Evolutionary conservation across 345 rosid genomes (phyloP).

Genomic region (Psidium friedrichsthalianum): DNA sequence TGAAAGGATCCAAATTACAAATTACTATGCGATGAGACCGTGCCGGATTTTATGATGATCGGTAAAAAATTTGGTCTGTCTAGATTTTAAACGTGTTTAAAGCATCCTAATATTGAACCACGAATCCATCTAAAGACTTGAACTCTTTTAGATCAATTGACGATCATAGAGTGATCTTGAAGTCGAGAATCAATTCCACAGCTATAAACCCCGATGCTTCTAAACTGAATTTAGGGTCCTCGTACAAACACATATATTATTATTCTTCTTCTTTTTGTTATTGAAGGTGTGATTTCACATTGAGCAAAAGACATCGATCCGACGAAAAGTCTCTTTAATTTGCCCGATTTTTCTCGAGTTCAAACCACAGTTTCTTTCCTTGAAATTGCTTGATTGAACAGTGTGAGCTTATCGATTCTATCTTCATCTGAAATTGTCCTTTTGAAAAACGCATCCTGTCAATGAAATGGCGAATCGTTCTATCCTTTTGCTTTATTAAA

Average conservation of each 20-base stretch:
- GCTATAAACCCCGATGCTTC: neutral
- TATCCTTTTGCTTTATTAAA: neutral
- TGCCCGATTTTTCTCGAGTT: neutral
- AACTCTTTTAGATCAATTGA: neutral
- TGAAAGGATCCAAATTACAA: neutral
- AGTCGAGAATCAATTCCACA: neutral
- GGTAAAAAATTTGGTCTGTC: neutral
- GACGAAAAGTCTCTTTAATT: neutral
- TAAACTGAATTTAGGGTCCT: neutral
- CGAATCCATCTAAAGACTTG: neutral
- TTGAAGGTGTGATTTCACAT: neutral
- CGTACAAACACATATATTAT: no score
- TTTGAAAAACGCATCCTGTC: neutral
- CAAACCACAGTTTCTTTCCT: neutral
- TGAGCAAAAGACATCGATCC: neutral
- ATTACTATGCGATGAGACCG: neutral
- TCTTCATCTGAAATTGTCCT: neutral
- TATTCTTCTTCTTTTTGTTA: neutral
- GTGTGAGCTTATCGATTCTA: neutral
- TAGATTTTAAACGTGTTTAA: neutral
- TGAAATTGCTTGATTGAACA: neutral
- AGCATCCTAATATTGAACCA: neutral
- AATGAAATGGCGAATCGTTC: neutral
- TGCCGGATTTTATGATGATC: no score
- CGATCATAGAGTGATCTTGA: neutral